Evolutionary conservation across 1,139 yeast species (phyloP).

Genomic region (Geotrichum histeridarum): DNA sequence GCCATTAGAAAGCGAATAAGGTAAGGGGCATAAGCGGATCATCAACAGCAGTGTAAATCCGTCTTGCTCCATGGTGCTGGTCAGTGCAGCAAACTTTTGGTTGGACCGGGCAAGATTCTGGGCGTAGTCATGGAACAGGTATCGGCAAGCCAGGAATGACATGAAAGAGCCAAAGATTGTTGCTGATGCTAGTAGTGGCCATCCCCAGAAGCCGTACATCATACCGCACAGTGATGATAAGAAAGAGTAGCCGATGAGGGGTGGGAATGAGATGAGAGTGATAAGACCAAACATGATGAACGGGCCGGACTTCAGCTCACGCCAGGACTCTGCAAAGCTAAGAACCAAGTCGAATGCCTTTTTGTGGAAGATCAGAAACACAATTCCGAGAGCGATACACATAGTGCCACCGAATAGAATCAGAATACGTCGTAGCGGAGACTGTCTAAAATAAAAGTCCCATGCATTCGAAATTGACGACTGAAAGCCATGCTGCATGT

Average conservation of each 20-base stretch:
- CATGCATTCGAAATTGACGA: not conserved
- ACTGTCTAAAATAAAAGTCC: slow-evolving; percentile 8
- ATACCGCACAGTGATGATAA: slow-evolving; percentile 71
- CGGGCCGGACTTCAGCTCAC: slow-evolving; percentile 47
- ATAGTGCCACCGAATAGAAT: slow-evolving; percentile 9
- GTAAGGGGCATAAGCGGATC: slow-evolving; percentile 83
- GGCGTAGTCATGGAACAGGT: slow-evolving; percentile 55
- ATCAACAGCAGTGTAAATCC: slow-evolving; percentile 63
- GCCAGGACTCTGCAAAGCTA: slow-evolving; percentile 45
- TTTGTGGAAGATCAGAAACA: slow-evolving; percentile 47
- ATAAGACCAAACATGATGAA: slow-evolving; percentile 49
- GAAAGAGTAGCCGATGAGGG: slow-evolving; percentile 75
- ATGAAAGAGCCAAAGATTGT: slow-evolving; percentile 68
- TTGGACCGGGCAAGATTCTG: slow-evolving; percentile 48
- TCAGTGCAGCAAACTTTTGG: slow-evolving; percentile 66
- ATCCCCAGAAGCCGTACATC: slow-evolving; percentile 79
- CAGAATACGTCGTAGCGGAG: not conserved
- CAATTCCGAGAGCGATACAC: slow-evolving; percentile 22
- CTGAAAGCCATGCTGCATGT: slow-evolving; percentile 1
- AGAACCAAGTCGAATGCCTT: slow-evolving; percentile 44
- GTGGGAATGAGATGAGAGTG: slow-evolving; percentile 68
- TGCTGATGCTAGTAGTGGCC: slow-evolving; percentile 70
- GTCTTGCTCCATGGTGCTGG: slow-evolving; percentile 64
- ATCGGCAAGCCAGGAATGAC: slow-evolving; percentile 66
- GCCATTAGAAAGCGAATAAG: slow-evolving; percentile 88